Evolutionary conservation across 495 filamentous ascomycete species (phyloP).

Genomic region (Podospora comata): DNA sequence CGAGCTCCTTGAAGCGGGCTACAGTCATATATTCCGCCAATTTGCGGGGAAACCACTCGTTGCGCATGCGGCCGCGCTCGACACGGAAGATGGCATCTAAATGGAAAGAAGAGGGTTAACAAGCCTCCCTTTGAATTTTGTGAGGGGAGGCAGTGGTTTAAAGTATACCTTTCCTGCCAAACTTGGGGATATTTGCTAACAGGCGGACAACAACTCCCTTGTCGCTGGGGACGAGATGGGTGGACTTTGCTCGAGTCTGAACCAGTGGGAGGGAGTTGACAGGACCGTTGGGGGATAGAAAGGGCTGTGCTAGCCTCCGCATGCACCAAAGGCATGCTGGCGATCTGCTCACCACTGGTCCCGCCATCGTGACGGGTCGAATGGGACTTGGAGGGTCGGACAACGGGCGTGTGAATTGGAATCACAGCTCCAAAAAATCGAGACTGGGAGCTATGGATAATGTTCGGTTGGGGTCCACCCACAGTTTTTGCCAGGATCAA

Average conservation of each 20-base stretch:
- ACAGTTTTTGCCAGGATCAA: no score
- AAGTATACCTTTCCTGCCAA: conserved; percentile 55
- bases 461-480: conserved; percentile 5
- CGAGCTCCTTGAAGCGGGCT: conserved; percentile 40
- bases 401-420: not conserved
- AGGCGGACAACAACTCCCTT: conserved; percentile 58
- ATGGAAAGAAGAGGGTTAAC: not conserved
- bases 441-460: conserved; percentile 12
- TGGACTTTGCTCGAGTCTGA: conserved; percentile 33
- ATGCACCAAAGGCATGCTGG: conserved; percentile 34
- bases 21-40: conserved; percentile 48
- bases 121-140: not conserved
- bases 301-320: conserved; percentile 27
- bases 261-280: conserved; percentile 14
- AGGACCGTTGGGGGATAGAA: conserved; percentile 12
- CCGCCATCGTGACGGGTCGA: conserved; percentile 19
- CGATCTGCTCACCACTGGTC: conserved; percentile 22
- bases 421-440: not conserved
- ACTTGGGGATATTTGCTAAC: conserved; percentile 55
- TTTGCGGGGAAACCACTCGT: conserved; percentile 44
- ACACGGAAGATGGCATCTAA: conserved; percentile 46
- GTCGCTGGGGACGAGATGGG: conserved; percentile 24
- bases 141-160: not conserved
- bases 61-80: conserved; percentile 48
- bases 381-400: not conserved